Evolutionary conservation across 1,284 basidiomycete genomes (phyloP).

Genomic region (Sutorius eximius): DNA sequence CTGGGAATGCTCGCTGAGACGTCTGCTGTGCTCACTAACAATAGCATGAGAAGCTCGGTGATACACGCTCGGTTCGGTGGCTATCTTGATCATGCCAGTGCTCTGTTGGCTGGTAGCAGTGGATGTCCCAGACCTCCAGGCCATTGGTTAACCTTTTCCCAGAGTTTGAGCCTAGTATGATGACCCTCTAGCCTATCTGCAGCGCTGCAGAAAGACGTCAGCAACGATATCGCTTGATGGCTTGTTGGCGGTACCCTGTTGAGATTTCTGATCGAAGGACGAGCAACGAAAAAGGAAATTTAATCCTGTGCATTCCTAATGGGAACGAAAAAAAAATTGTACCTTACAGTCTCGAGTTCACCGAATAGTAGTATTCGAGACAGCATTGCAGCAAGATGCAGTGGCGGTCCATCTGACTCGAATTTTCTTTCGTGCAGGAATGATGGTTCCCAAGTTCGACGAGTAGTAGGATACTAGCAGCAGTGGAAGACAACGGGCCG

Average conservation of each 20-base stretch:
- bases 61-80: slow-evolving; percentile 2
- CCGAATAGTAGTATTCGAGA: neutral
- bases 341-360: neutral
- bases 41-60: neutral
- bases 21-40: neutral
- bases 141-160: neutral
- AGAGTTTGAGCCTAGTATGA: neutral
- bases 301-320: neutral
- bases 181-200: neutral
- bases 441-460: neutral
- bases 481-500: too few relatives aligned
- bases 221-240: neutral
- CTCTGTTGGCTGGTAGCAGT: neutral
- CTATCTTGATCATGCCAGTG: neutral
- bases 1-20: neutral
- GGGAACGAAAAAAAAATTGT: neutral
- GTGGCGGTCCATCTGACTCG: neutral
- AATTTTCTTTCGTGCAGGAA: neutral
- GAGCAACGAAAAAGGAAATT: neutral
- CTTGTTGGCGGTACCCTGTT: neutral
- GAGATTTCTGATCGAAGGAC: neutral
- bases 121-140: neutral
- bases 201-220: neutral
- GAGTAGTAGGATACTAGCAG: neutral
- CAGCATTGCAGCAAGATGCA: neutral